Evolutionary conservation across 805 yeast genomes (phyloP), one percentile per base, ranked within the genome.

Genomic region (Kodamaea kaohsiungensis): DNA sequence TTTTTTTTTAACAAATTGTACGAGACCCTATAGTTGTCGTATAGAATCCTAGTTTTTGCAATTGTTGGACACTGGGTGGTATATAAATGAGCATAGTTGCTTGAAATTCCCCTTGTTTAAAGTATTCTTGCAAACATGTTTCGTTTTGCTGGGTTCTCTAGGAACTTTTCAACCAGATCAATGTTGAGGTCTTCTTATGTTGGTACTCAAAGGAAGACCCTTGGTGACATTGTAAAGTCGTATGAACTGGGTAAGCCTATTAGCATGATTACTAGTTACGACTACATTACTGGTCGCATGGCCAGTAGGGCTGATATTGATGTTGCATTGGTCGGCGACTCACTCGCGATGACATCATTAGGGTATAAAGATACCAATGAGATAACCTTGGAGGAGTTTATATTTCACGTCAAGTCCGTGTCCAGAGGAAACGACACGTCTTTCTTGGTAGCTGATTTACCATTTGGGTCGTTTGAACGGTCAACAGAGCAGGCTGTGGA

Each of bases 291-390:
- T 0, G 95, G 85, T 0, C 73, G 76, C 30, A 75, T 88, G 61
- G 96, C 91, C 0, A 85, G 87, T 19, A 68, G 77, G 15, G 82
- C 92, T 0, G 79, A 81, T 0, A 77, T 84, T 1, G 98, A 93
- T 61, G 78, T 86, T 54, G 76, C 86, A 6, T 77, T 93, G 1
- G 86, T 93, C 3, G 99, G 99, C 2, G 99, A 93, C 68, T 92
- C 98, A 0, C 72, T 95, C 22, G 91, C 97, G 0, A 93, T 91
- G 97, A 92, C 89, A 0, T 80, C 96, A 0, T 77, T 90, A 58
- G 99, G 99, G 0, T 86, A 87, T 64, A 77, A 77, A 1, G 85
- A 88, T 43, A 87, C 98, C 0, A 84, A 87, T 56, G 88, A 88
- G 62, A 71, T 95, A 25, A 79, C 86, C 1, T 81, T 91, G 50